A percentile compares a stretch with the other conserved stretches of the same genome.
phyloP scores from a whole-genome alignment of 208 protist genomes.

The Naegleria gruberi region DNA sequence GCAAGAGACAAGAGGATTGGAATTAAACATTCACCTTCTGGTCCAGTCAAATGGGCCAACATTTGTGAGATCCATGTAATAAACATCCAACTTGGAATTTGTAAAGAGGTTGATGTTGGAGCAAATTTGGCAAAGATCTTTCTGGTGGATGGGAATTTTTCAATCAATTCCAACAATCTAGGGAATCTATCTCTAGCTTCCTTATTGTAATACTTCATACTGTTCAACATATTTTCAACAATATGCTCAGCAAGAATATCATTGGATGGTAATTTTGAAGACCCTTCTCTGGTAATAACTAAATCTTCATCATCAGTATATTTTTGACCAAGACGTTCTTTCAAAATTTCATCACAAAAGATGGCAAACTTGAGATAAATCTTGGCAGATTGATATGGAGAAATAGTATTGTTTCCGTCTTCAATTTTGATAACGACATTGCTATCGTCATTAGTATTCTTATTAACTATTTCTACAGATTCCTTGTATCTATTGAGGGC shows the following conservation, averaged over 20 bases:
- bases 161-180: slow-evolving; percentile 47
- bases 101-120: not conserved
- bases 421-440: not conserved
- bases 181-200: slow-evolving; percentile 44
- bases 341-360: slow-evolving; percentile 49
- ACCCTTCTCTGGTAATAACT: not conserved
- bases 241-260: slow-evolving; percentile 5
- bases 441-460: no score
- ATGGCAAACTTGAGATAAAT: slow-evolving; percentile 43
- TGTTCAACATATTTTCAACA: slow-evolving; percentile 33
- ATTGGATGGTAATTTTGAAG: not conserved
- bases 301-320: not conserved
- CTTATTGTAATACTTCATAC: slow-evolving; percentile 34
- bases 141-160: slow-evolving; percentile 10
- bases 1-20: slow-evolving; percentile 50
- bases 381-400: slow-evolving; percentile 23
- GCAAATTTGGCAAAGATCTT: not conserved
- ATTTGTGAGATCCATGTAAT: slow-evolving; percentile 60
- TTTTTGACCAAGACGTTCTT: slow-evolving; percentile 10
- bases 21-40: slow-evolving; percentile 32
- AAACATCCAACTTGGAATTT: slow-evolving; percentile 45
- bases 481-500: not conserved
- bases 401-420: not conserved
- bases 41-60: slow-evolving; percentile 39
- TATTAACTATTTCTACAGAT: not conserved